These are phyloP conservation scores for Neopestalotiopsis clavispora DNA, from an alignment of 2,329 filamentous ascomycete species.

Conservation along the genomic window DNA sequence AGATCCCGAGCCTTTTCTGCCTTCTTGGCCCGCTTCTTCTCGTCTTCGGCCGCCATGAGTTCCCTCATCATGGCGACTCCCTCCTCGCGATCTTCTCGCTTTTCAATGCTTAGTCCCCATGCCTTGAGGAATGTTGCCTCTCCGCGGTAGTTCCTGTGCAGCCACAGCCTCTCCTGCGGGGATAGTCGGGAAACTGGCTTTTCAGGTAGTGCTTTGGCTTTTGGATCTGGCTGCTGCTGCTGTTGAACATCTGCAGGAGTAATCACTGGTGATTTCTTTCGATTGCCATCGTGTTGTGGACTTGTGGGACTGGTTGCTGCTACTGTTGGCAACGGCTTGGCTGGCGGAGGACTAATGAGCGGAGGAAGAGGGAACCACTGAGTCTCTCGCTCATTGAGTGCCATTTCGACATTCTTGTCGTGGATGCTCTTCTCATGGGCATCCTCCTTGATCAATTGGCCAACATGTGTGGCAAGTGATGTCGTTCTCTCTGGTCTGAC, in stretches of 20 bases:
- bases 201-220: constrained; percentile 3
- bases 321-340: constrained; percentile 26
- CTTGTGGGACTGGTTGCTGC: constrained; percentile 4
- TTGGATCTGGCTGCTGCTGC: background rate
- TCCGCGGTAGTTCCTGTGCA: constrained; percentile 34
- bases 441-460: constrained; percentile 16
- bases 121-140: constrained; percentile 33
- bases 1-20: constrained; percentile 18
- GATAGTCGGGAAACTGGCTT: constrained; percentile 23
- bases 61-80: constrained; percentile 29
- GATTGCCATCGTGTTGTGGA: constrained; percentile 15
- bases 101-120: constrained; percentile 32
- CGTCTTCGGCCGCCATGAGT: constrained; percentile 29
- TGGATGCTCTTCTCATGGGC: background rate
- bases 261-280: constrained; percentile 11
- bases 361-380: constrained; percentile 23
- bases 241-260: background rate
- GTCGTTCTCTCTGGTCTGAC: background rate
- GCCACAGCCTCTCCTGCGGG: constrained; percentile 31
- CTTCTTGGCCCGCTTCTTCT: constrained; percentile 23
- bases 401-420: background rate
- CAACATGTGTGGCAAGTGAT: constrained; percentile 9
- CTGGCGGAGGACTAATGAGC: constrained; percentile 25
- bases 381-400: constrained; percentile 6
- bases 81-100: constrained; percentile 31